These are phyloP conservation scores for Ceratocystis ficicola DNA, from an alignment of 2,329 filamentous ascomycete genomes.

Conservation along the genomic window DNA sequence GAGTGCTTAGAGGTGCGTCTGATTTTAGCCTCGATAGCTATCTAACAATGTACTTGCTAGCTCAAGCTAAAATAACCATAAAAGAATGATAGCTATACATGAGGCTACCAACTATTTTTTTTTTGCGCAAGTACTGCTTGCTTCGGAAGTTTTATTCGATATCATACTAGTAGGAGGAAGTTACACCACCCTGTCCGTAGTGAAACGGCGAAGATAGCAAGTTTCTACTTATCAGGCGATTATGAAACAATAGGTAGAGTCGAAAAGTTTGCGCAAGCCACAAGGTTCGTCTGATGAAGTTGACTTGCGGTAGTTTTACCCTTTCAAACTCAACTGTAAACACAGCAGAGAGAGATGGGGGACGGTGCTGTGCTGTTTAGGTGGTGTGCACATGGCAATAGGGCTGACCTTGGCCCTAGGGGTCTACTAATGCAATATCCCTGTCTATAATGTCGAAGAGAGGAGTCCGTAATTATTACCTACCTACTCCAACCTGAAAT, in stretches of 20 bases:
- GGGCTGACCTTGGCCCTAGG: neutral
- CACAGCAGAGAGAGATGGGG: neutral
- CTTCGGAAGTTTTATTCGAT: no score
- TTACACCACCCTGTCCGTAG: neutral
- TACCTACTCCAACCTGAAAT: slow-evolving; percentile 11
- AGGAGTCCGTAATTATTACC: neutral
- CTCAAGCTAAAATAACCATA: no score
- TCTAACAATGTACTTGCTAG: no score
- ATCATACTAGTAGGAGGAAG: neutral
- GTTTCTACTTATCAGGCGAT: neutral
- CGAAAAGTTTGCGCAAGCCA: neutral
- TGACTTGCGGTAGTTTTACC: neutral
- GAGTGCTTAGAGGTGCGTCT: neutral
- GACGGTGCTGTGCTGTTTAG: neutral
- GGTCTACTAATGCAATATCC: neutral
- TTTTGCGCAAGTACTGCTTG: no score
- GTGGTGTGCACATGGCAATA: neutral
- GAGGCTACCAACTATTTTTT: neutral
- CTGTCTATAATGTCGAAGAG: neutral
- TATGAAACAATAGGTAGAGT: neutral
- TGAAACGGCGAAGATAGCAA: neutral
- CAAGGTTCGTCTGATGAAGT: slow-evolving; percentile 1
- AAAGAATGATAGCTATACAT: neutral
- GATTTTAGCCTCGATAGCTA: neutral
- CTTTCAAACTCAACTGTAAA: neutral